These are phyloP conservation scores for Apiospora aurea DNA, from an alignment of 2,329 filamentous ascomycete species.

Conservation along the genomic window DNA sequence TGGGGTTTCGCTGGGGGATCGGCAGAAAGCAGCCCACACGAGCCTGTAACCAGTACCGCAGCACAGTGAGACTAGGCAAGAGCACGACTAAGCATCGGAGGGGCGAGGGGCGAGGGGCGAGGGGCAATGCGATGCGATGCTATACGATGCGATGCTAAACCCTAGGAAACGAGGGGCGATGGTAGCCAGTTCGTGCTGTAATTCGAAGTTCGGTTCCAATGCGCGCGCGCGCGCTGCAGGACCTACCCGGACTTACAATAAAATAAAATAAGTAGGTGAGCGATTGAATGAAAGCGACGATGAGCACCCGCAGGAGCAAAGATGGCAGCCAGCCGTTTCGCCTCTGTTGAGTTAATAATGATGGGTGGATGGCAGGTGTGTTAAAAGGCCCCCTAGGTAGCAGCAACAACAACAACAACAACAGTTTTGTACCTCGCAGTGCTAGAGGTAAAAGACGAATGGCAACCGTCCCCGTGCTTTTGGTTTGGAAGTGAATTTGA, in stretches of 20 bases:
- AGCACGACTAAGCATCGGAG: not conserved
- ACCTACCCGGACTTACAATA: not conserved
- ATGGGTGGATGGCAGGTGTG: no score
- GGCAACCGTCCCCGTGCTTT: not conserved
- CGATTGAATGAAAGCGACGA: no score
- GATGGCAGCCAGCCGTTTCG: not conserved
- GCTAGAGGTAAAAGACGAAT: not conserved
- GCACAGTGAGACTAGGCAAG: not conserved
- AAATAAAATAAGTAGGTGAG: no score
- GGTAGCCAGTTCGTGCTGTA: not conserved
- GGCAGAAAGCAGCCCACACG: slow-evolving; percentile 3
- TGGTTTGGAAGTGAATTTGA: not conserved
- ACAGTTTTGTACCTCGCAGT: not conserved
- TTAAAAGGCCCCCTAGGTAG: not conserved
- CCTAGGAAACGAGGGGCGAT: no score
- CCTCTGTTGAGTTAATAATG: not conserved
- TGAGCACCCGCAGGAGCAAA: not conserved
- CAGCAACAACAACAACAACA: not conserved
- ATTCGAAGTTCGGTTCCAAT: not conserved
- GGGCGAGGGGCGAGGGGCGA: not conserved
- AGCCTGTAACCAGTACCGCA: slow-evolving; percentile 7
- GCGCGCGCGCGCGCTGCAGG: not conserved
- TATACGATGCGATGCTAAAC: not conserved
- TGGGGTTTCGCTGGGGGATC: slow-evolving; percentile 20
- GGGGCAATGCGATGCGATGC: not conserved